Evolutionary conservation across 1,284 basidiomycete genomes (phyloP), one percentile per base, ranked within the genome.

Genomic region (Ganoderma boninense): DNA sequence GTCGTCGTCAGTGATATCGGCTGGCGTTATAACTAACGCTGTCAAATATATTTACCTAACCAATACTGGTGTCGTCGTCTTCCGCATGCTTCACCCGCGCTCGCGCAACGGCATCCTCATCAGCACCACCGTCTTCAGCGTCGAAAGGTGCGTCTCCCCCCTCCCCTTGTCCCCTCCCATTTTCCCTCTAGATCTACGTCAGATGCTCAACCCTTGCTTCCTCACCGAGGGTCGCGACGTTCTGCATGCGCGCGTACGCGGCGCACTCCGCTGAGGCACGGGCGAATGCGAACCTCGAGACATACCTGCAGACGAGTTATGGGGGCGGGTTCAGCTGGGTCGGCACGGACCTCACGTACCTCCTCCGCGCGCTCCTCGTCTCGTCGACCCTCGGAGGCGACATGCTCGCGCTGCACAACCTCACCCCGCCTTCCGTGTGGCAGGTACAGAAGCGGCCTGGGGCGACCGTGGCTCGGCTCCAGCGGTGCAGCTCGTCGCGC

Each of bases 231-330:
- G 65, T 75, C 14, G 69, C 75, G 5, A 62, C 79, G 1, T 82
- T 78, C 70, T 73, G 77, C 3, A 72, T 83, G 10, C 80, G 82
- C 44, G 79, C 81, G 3, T 66, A 66, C 35, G 77, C 79, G 46
- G 73, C 81, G 2, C 74, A 74, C 35, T 73, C 71, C 20, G 67
- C 76, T 32, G 29, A 4, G n/a, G n/a, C n/a, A n/a, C 1, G 76
- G 14, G 70, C 67, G 52, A 76, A 74, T 20, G 56, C 68, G 14
- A 74, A 68, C 26, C 72, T 82, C 61, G 77, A 76, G 54, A 76
- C 75, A 49, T 83, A 81, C 75, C 72, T 80, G 66, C 81, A 83
- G 66, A 72, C 72, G 14, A 76, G 78, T n/a, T 77, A 79, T 42
- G 76, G 75, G 13, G 69, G 78, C 62, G 79, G 77, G 7, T 83